A percentile compares a stretch with the other conserved stretches of the same genome.
Evolutionary conservation across 2,329 filamentous ascomycete genomes (phyloP).

Genomic region (Alternaria viburni): DNA sequence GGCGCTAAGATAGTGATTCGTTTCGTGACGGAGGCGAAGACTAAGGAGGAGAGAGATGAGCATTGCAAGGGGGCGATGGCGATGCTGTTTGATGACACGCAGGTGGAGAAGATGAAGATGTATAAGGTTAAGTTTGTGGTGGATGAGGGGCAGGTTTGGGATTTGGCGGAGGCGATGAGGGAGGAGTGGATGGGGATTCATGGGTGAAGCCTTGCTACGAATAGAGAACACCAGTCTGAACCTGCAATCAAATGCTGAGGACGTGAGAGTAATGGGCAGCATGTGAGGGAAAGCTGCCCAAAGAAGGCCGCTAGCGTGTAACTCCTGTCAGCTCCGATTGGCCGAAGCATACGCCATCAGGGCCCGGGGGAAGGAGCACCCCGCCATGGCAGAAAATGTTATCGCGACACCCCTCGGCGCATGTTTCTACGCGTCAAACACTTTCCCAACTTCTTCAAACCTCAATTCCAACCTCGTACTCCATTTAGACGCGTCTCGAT

Average conservation of each 20-base stretch:
- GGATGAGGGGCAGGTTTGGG: constrained; percentile 16
- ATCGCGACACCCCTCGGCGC: constrained; percentile 19
- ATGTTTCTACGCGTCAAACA: constrained; percentile 24
- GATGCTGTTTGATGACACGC: constrained; percentile 10
- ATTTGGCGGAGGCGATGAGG: constrained; percentile 5
- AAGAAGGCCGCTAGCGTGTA: neutral
- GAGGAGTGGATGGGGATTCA: constrained; percentile 9
- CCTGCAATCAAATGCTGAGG: no score
- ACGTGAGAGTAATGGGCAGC: no score
- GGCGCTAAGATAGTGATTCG: constrained; percentile 21
- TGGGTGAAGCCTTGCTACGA: neutral
- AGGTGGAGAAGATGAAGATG: constrained; percentile 9
- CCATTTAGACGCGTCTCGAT: constrained; percentile 24
- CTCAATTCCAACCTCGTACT: neutral
- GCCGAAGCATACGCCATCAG: constrained; percentile 26
- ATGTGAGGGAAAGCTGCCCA: neutral
- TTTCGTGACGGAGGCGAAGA: constrained; percentile 20
- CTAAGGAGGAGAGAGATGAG: constrained; percentile 10
- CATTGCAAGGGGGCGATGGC: constrained; percentile 13
- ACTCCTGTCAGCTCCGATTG: constrained; percentile 10
- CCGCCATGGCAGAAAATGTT: constrained; percentile 29
- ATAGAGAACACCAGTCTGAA: neutral
- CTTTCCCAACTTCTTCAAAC: neutral
- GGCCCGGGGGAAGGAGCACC: constrained; percentile 27
- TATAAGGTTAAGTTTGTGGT: constrained; percentile 21